A percentile compares a stretch with the other conserved stretches of the same genome.
Conservation (phyloP, 2,329 filamentous ascomycete species). For the Alternaria ethzedia region DNA sequence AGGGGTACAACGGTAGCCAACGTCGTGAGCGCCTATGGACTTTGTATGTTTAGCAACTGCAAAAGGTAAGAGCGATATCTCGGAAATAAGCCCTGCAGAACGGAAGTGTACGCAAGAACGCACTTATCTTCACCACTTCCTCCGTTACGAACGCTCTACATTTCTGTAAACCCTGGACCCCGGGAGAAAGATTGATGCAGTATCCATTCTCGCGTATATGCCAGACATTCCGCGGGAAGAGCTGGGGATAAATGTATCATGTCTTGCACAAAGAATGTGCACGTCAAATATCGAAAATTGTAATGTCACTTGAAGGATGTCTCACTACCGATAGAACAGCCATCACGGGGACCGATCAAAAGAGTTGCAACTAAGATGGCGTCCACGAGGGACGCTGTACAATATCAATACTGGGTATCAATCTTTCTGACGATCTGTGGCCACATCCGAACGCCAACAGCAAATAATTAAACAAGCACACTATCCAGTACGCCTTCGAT, state of each 20-base stretch:
- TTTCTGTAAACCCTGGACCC: neutral
- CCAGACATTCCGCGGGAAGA: neutral
- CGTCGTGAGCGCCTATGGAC: neutral
- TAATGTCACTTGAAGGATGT: neutral
- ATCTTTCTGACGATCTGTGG: neutral
- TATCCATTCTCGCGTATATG: neutral
- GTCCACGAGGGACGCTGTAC: neutral
- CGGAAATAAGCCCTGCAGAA: neutral
- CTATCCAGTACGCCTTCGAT: constrained; percentile 24
- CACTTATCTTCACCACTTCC: neutral
- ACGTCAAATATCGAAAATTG: neutral
- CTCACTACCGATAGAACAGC: neutral
- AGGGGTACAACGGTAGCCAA: neutral
- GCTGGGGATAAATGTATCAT: neutral
- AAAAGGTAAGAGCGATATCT: neutral
- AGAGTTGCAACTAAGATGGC: neutral
- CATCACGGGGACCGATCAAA: neutral
- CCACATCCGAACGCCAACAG: neutral
- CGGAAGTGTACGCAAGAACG: neutral
- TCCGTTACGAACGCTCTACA: neutral
- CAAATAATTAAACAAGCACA: constrained; percentile 19
- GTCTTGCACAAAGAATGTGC: neutral
- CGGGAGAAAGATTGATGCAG: neutral
- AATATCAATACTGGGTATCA: neutral
- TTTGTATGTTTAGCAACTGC: neutral